phyloP scores from a whole-genome alignment of 75 land plant species.

The Picea glauca region DNA sequence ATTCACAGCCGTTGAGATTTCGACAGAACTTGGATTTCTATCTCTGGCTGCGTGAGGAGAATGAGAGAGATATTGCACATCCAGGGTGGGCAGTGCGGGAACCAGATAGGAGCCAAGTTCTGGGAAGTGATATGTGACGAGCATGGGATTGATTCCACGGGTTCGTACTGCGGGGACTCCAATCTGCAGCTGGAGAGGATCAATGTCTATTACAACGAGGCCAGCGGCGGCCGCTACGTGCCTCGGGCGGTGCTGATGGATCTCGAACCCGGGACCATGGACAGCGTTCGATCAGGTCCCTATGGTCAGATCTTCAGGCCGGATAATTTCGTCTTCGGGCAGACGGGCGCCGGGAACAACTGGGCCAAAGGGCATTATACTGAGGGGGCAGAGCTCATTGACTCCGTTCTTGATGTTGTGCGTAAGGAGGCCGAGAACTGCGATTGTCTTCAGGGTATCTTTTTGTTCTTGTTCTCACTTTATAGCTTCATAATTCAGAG shows the following conservation, averaged over 20 bases:
- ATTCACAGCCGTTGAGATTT: too few relatives aligned
- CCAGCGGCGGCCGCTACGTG: conserved; percentile 28
- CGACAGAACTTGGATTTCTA: too few relatives aligned
- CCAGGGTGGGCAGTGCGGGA: conserved; percentile 31
- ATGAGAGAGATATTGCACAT: conserved; percentile 60
- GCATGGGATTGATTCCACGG: conserved; percentile 27
- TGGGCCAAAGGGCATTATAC: conserved; percentile 54
- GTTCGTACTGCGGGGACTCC: conserved; percentile 14
- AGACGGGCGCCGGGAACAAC: conserved; percentile 50
- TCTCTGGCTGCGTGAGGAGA: neutral
- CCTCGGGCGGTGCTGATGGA: conserved; percentile 27
- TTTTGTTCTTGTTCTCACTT: neutral
- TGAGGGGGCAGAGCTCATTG: conserved; percentile 60
- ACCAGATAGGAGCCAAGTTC: conserved; percentile 33
- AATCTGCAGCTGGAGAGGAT: conserved; percentile 25
- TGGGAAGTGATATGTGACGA: conserved; percentile 25
- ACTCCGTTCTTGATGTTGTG: conserved; percentile 52
- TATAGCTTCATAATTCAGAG: too few relatives aligned
- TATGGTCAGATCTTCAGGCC: conserved; percentile 36
- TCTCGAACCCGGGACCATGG: conserved; percentile 35
- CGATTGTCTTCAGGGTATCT: conserved; percentile 39
- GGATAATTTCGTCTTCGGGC: conserved; percentile 48
- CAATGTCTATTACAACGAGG: conserved; percentile 30
- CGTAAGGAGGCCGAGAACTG: conserved; percentile 46
- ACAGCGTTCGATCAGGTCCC: conserved; percentile 23